Percentiles rank a stretch among this genome's conserved stretches.
These are phyloP conservation scores for Beverwykella pulmonaria DNA, from an alignment of 495 filamentous ascomycete genomes.

Conservation along the genomic window DNA sequence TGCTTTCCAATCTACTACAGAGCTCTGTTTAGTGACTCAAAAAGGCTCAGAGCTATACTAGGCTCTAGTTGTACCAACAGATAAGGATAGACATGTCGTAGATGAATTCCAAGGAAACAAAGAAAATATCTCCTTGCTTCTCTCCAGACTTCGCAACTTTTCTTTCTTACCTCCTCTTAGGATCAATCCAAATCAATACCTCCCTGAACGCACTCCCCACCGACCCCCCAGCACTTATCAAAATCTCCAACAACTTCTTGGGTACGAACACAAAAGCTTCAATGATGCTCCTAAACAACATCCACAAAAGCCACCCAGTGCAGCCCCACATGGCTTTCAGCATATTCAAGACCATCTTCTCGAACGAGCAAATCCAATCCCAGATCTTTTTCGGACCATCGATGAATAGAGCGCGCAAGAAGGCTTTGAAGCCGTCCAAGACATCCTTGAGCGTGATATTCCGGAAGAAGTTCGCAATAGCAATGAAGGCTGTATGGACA, in stretches of 20 bases:
- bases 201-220: slow-evolving; percentile 47
- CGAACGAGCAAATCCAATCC: slow-evolving; percentile 35
- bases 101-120: too few relatives aligned
- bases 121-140: too few relatives aligned
- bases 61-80: too few relatives aligned
- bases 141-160: too few relatives aligned
- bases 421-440: slow-evolving; percentile 43
- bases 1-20: too few relatives aligned
- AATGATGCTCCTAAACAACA: slow-evolving; percentile 35
- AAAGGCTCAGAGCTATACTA: too few relatives aligned
- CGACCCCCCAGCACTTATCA: slow-evolving; percentile 41
- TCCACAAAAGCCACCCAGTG: slow-evolving; percentile 41
- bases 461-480: slow-evolving; percentile 46
- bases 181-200: slow-evolving; percentile 49
- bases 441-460: slow-evolving; percentile 48
- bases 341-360: slow-evolving; percentile 33
- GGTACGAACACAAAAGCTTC: slow-evolving; percentile 45
- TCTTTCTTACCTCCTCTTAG: slow-evolving; percentile 43
- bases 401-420: slow-evolving; percentile 44
- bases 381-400: slow-evolving; percentile 43
- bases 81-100: too few relatives aligned
- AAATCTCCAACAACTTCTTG: slow-evolving; percentile 43
- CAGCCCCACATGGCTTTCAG: slow-evolving; percentile 44
- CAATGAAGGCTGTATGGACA: slow-evolving; percentile 46
- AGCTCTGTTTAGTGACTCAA: too few relatives aligned